These are phyloP conservation scores for Pseudogymnoascus sp. DNA, from an alignment of 2,329 filamentous ascomycete species.

Conservation along the genomic window DNA sequence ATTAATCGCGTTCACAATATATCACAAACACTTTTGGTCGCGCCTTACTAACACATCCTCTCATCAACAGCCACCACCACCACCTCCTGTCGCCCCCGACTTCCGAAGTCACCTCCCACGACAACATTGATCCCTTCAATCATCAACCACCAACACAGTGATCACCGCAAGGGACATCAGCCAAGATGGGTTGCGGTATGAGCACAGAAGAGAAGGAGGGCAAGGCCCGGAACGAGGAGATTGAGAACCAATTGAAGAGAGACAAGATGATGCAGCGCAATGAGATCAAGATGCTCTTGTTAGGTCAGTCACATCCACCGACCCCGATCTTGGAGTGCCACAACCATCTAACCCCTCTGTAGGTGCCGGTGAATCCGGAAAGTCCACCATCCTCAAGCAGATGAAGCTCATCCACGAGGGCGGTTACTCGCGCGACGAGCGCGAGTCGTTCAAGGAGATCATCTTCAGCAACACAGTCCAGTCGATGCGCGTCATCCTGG, in stretches of 20 bases:
- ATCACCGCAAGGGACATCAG: slow-evolving; percentile 25
- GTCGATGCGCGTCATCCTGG: slow-evolving; percentile 83
- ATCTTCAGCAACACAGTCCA: slow-evolving; percentile 93
- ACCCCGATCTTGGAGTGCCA: not conserved
- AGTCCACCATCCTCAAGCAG: slow-evolving; percentile 90
- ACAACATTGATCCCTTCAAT: not conserved
- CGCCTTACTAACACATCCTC: not conserved
- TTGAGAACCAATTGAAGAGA: slow-evolving; percentile 97
- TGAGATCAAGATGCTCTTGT: slow-evolving; percentile 99
- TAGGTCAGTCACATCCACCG: slow-evolving; percentile 56
- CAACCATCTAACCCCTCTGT: slow-evolving; percentile 12
- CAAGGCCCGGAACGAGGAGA: slow-evolving; percentile 99
- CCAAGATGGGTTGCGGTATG: slow-evolving; percentile 98
- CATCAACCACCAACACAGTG: not conserved
- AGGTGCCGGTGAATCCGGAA: slow-evolving; percentile 86
- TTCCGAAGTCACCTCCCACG: not conserved
- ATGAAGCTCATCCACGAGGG: slow-evolving; percentile 99
- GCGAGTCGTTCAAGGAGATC: slow-evolving; percentile 88
- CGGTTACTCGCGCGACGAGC: slow-evolving; percentile 93
- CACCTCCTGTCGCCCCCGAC: not conserved
- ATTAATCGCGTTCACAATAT: not conserved
- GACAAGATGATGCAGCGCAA: slow-evolving; percentile 99
- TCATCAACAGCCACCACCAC: not conserved
- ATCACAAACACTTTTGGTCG: not conserved
- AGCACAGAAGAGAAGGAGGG: slow-evolving; percentile 99